Conservation (phyloP, 148 eudicot genomes). For the Heliamphora exappendiculata region DNA sequence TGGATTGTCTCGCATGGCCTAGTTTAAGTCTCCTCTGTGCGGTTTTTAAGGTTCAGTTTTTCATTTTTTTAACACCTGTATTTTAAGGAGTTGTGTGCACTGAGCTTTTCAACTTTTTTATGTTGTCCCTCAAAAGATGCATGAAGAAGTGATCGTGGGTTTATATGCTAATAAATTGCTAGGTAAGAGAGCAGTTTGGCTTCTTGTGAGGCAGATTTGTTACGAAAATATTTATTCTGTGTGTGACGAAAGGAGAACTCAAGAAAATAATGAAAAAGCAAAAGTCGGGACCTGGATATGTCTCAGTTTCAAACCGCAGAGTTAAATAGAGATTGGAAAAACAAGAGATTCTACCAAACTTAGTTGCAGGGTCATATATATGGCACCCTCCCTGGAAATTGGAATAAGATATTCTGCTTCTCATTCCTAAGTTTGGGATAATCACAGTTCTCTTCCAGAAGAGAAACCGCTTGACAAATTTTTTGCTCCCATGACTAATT, state of each 20-base stretch:
- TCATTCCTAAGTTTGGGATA: not conserved
- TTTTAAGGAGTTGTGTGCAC: too few species aligned
- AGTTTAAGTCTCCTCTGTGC: too few species aligned
- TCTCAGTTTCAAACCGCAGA: not conserved
- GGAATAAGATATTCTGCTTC: not conserved
- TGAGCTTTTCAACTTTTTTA: too few species aligned
- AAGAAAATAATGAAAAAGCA: not conserved
- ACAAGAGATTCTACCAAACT: not conserved
- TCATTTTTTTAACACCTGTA: too few species aligned
- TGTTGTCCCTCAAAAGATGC: not conserved
- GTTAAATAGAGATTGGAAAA: not conserved
- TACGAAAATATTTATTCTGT: not conserved
- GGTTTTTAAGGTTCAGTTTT: too few species aligned
- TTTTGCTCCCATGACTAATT: not conserved
- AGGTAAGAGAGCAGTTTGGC: not conserved
- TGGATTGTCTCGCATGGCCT: too few species aligned
- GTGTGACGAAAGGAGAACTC: not conserved
- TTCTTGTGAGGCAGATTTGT: not conserved
- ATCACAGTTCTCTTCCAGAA: not conserved
- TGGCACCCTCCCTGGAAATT: not conserved
- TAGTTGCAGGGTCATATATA: not conserved
- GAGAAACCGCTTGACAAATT: not conserved
- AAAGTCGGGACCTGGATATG: not conserved
- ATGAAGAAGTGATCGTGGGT: not conserved
- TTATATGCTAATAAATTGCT: not conserved